Evolutionary conservation across 2,329 filamentous ascomycete genomes (phyloP).

Genomic region (Chalaropsis thielavioides): DNA sequence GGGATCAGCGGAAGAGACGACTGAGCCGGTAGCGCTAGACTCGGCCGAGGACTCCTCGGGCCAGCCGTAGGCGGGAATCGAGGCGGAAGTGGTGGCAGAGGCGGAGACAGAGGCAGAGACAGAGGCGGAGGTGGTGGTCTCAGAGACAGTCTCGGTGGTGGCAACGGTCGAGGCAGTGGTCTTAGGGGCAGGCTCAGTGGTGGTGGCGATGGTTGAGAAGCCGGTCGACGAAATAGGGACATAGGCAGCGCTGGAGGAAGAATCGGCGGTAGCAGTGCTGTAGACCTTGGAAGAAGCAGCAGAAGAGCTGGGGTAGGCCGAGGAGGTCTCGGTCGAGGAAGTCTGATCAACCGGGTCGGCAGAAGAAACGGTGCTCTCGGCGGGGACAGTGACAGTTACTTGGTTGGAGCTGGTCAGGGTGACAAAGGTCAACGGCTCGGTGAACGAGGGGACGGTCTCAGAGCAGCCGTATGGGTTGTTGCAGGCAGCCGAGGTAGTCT

Average conservation of each 20-base stretch:
- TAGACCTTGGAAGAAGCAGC: not conserved
- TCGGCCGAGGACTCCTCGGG: not conserved
- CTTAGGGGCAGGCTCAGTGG: not conserved
- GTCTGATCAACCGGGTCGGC: not conserved
- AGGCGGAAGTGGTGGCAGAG: not conserved
- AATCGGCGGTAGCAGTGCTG: not conserved
- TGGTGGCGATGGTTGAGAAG: not conserved
- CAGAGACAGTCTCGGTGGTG: not conserved
- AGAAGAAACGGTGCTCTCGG: constrained; percentile 3
- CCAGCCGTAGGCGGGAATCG: not conserved
- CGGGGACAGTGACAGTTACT: constrained; percentile 12
- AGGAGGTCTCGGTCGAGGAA: not conserved
- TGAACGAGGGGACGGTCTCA: constrained; percentile 5
- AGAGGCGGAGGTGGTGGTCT: constrained; percentile 5
- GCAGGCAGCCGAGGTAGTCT: not conserved
- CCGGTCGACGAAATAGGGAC: not conserved
- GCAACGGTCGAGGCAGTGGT: constrained; percentile 1
- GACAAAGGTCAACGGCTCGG: constrained; percentile 13
- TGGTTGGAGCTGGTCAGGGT: constrained; percentile 14
- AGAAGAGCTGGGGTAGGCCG: not conserved
- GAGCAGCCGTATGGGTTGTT: constrained; percentile 15
- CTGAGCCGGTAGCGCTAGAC: constrained; percentile 1
- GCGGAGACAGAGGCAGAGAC: not conserved
- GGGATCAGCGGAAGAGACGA: constrained; percentile 14
- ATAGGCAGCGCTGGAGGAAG: not conserved